Evolutionary conservation across 345 rosid genomes (phyloP).

Genomic region (Pistacia vera): DNA sequence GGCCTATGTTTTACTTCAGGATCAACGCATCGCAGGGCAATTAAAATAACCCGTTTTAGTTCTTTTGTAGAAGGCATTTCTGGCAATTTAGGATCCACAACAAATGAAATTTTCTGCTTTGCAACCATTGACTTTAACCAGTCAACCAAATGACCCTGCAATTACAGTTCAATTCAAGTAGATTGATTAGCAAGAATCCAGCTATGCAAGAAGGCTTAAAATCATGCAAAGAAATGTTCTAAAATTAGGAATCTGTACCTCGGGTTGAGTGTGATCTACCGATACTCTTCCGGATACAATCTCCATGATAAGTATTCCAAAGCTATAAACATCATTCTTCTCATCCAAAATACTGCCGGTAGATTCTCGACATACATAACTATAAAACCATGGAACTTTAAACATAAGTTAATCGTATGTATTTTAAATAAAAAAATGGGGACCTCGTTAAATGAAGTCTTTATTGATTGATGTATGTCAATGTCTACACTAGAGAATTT

Average conservation of each 20-base stretch:
- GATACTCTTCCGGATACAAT: constrained; percentile 61
- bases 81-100: constrained; percentile 63
- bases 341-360: constrained; percentile 29
- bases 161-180: background rate
- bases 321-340: constrained; percentile 63
- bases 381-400: constrained; percentile 18
- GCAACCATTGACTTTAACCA: constrained; percentile 76
- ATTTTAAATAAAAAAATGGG: no score
- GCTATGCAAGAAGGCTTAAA: background rate
- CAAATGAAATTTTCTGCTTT: constrained; percentile 40
- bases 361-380: constrained; percentile 37
- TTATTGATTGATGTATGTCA: no score
- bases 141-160: constrained; percentile 54
- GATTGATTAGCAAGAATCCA: background rate
- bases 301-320: constrained; percentile 77
- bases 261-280: constrained; percentile 48
- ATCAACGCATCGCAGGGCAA: constrained; percentile 73
- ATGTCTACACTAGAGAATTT: no score
- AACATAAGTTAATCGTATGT: background rate
- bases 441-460: no score
- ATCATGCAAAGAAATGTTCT: background rate
- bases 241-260: constrained; percentile 28
- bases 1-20: constrained; percentile 62
- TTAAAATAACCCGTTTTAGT: constrained; percentile 60
- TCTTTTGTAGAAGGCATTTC: constrained; percentile 56